Evolutionary conservation across 768 basidiomycete species (phyloP).

Genomic region (Collybia sp.): DNA sequence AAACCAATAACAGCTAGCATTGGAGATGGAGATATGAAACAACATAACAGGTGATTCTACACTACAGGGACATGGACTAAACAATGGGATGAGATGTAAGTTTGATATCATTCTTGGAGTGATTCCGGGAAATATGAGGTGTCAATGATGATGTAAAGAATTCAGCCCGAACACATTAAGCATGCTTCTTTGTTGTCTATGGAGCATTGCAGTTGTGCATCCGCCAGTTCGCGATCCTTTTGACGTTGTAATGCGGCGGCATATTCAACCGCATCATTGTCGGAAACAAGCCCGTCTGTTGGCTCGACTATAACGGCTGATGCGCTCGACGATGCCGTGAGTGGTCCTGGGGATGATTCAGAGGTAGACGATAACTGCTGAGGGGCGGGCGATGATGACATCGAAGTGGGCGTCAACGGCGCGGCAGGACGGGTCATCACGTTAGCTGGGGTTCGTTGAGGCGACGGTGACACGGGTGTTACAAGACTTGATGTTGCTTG

Average conservation of each 20-base stretch:
- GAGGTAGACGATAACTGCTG: slow-evolving; percentile 19
- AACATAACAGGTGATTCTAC: too few species aligned
- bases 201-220: slow-evolving; percentile 79
- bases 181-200: slow-evolving; percentile 91
- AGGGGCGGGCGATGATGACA: slow-evolving; percentile 11
- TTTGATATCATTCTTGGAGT: too few species aligned
- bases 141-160: too few species aligned
- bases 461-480: slow-evolving; percentile 24
- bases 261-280: slow-evolving; percentile 59
- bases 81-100: too few species aligned
- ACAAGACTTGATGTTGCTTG: slow-evolving; percentile 18
- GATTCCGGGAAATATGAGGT: too few species aligned
- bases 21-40: too few species aligned
- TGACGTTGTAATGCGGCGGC: slow-evolving; percentile 72
- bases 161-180: slow-evolving; percentile 84
- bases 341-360: slow-evolving; percentile 9
- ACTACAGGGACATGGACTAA: too few species aligned
- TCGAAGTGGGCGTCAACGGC: slow-evolving; percentile 3
- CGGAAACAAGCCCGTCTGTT: slow-evolving; percentile 38
- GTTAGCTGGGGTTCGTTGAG: slow-evolving; percentile 17
- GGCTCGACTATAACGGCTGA: slow-evolving; percentile 27
- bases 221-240: slow-evolving; percentile 70
- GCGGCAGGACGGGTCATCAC: slow-evolving; percentile 10
- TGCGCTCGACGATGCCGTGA: slow-evolving; percentile 19
- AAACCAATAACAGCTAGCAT: too few species aligned